Evolutionary conservation across 2,329 filamentous ascomycete species (phyloP), one percentile per base, ranked within the genome.

Genomic region (Trichoderma pleuroti): DNA sequence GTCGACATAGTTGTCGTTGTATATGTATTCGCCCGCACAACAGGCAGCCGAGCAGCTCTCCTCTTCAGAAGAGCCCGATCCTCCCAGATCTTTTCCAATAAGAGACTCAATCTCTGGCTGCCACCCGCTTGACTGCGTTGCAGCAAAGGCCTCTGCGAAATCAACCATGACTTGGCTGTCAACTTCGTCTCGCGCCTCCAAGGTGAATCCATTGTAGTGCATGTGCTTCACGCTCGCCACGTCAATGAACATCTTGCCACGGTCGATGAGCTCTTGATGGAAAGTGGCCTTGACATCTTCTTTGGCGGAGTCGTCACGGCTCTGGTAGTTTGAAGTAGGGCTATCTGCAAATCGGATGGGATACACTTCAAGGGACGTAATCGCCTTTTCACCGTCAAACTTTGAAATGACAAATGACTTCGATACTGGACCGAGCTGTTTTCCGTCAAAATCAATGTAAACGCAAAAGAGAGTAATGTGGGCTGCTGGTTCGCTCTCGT

Each of bases 361-460:
- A 42, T 78, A 79, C 0, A 79, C 70, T 0, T 73, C 65, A 0
- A 81, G 72, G 0, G 75, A 73, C 0, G 72, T 73, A 12, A 80
- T 64, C 0, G 60, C 56, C 56, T 72, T 77, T 26, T 76, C 74
- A 5, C 77, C 76, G 0, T 77, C 77, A 54, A 76, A 81, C 2
- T 65, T 67, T 5, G 62, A 34, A 49, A 81, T 73, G 0, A 70
- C 21, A n/a, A 79, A 76, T 0, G 9, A 65, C 1, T 70, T 73
- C 1, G 3, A 12, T 0, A 80, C 76, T 0, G 78, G 78, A 0
- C 79, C 79, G 2, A 80, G 61, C 2, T 65, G 24, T 5, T 74
- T 74, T 0, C 79, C 80, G 39, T 81, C 77, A 64, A 79, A 81
- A 64, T 80, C 75, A 18, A 79, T 72, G 30, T 76, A 75, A 16